Percentiles rank a stretch among this genome's conserved stretches.
Evolutionary conservation across 129 eudicot species (phyloP).

Genomic region (Escallonia herrerae): DNA sequence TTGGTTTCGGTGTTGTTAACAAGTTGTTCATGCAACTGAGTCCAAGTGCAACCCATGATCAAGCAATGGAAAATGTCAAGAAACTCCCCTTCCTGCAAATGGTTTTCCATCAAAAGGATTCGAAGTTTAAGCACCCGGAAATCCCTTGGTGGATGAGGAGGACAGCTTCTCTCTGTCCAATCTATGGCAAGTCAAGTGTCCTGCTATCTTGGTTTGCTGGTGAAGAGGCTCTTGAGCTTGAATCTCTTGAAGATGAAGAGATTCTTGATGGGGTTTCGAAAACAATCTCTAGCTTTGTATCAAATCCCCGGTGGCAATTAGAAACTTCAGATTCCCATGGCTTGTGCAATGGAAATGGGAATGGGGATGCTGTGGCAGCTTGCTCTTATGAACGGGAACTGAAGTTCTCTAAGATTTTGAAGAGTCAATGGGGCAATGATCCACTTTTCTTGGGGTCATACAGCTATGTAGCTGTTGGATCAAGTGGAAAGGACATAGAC

Average conservation of each 20-base stretch:
- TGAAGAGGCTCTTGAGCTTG: slow-evolving; percentile 72
- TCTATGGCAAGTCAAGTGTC: slow-evolving; percentile 55
- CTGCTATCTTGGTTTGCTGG: slow-evolving; percentile 89
- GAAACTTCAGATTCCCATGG: slow-evolving; percentile 13
- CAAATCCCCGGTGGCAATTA: not conserved
- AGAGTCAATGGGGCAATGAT: slow-evolving; percentile 78
- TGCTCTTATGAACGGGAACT: slow-evolving; percentile 2
- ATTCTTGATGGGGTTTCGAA: slow-evolving; percentile 53
- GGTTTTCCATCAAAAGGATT: slow-evolving; percentile 58
- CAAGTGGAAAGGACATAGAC: slow-evolving; percentile 74
- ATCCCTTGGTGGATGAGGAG: slow-evolving; percentile 86
- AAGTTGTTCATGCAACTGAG: slow-evolving; percentile 64
- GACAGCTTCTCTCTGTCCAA: slow-evolving; percentile 66
- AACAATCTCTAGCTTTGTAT: slow-evolving; percentile 46
- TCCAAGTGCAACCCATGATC: slow-evolving; percentile 16
- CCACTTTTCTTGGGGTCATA: slow-evolving; percentile 90
- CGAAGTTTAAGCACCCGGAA: slow-evolving; percentile 34
- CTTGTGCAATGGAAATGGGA: slow-evolving; percentile 34
- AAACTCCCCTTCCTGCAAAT: slow-evolving; percentile 59
- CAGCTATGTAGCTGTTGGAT: slow-evolving; percentile 80
- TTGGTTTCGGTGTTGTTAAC: slow-evolving; percentile 92
- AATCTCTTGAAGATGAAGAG: slow-evolving; percentile 49
- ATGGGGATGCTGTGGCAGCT: not conserved
- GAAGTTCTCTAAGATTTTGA: slow-evolving; percentile 48
- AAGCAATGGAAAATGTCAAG: slow-evolving; percentile 12